Percentiles rank a stretch among this genome's conserved stretches.
phyloP scores from a whole-genome alignment of 352 stramenopile genomes.

The Nothophytophthora sp. region DNA sequence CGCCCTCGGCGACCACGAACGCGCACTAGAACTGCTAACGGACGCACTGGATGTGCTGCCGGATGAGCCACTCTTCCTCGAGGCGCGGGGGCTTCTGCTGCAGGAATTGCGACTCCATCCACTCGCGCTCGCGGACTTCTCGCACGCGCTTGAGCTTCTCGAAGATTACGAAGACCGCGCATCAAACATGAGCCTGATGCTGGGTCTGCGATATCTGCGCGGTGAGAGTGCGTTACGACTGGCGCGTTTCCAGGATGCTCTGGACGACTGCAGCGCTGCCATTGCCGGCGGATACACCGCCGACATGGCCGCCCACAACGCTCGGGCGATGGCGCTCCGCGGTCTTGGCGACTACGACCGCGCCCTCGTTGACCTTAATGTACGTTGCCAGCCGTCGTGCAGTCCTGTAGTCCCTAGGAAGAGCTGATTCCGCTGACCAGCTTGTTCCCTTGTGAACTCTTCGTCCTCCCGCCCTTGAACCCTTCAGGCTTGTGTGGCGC shows the following conservation, averaged over 20 bases:
- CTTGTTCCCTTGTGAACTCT: no score
- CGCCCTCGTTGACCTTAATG: slow-evolving; percentile 61
- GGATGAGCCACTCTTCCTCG: slow-evolving; percentile 59
- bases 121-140: slow-evolving; percentile 64
- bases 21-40: slow-evolving; percentile 45
- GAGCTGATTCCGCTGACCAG: no score
- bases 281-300: slow-evolving; percentile 24
- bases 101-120: slow-evolving; percentile 52
- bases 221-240: slow-evolving; percentile 50
- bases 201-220: slow-evolving; percentile 41
- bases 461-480: no score
- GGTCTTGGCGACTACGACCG: slow-evolving; percentile 59
- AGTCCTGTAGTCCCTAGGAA: no score
- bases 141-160: slow-evolving; percentile 26
- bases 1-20: slow-evolving; percentile 46
- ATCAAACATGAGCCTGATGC: slow-evolving; percentile 11
- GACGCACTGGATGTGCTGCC: slow-evolving; percentile 56
- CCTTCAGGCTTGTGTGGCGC: slow-evolving; percentile 38
- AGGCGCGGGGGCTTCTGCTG: slow-evolving; percentile 55
- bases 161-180: slow-evolving; percentile 20
- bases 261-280: slow-evolving; percentile 46
- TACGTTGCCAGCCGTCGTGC: slow-evolving; percentile 30
- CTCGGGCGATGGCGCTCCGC: slow-evolving; percentile 53
- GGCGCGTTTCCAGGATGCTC: slow-evolving; percentile 35
- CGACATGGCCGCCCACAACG: slow-evolving; percentile 52